phyloP scores from a whole-genome alignment of 305 asterid species.

The Fraxinus latifolia region DNA sequence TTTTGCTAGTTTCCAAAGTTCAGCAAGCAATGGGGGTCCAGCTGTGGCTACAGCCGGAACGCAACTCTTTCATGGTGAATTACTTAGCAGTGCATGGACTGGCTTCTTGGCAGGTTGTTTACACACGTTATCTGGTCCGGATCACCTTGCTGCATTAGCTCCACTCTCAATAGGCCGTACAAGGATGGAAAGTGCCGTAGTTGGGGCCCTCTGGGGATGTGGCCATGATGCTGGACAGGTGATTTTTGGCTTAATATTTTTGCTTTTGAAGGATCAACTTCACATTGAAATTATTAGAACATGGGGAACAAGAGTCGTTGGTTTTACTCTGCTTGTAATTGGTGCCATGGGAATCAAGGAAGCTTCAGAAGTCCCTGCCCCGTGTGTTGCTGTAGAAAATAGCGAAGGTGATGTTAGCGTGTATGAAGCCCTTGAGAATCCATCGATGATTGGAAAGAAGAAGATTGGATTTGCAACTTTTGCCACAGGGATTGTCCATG shows the following conservation, averaged over 20 bases:
- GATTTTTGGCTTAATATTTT: conserved; percentile 69
- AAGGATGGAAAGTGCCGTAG: conserved; percentile 80
- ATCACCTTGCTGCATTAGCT: conserved; percentile 94
- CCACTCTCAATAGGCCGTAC: conserved; percentile 97
- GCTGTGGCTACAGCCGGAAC: conserved; percentile 32
- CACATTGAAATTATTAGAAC: conserved; percentile 82
- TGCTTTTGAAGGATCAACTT: conserved; percentile 75
- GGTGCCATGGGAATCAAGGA: conserved; percentile 95
- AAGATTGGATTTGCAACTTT: conserved; percentile 93
- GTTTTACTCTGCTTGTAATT: conserved; percentile 71
- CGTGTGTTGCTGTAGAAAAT: conserved; percentile 57
- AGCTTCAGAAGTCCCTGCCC: conserved; percentile 68
- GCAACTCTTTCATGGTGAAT: conserved; percentile 44
- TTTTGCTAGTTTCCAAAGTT: conserved; percentile 53
- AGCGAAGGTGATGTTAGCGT: conserved; percentile 59
- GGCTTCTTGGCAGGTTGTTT: conserved; percentile 98
- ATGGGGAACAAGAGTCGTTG: conserved; percentile 93
- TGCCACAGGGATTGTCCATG: conserved; percentile 90
- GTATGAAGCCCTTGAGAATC: conserved; percentile 44
- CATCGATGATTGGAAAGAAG: conserved; percentile 40
- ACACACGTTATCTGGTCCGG: conserved; percentile 94
- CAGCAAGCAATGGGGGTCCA: conserved; percentile 54
- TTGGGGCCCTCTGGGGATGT: conserved; percentile 99
- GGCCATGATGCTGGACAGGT: conserved; percentile 98
- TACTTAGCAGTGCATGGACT: conserved; percentile 89